Evolutionary conservation across 306 rosid species (phyloP).

Genomic region (Medicago truncatula): DNA sequence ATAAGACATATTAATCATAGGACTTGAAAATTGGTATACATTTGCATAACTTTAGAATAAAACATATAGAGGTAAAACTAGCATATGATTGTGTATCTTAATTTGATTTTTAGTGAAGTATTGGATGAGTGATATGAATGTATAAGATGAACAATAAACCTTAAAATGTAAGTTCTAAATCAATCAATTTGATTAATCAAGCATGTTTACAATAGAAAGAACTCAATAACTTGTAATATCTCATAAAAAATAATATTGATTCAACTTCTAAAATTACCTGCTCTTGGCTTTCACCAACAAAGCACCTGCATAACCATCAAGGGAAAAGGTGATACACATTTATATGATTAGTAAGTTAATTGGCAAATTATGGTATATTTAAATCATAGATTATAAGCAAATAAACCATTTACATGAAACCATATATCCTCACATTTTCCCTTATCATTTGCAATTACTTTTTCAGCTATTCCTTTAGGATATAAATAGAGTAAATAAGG

Average conservation of each 20-base stretch:
- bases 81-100: background rate
- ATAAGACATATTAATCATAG: background rate
- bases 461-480: too few species aligned
- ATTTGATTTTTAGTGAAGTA: background rate
- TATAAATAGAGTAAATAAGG: too few species aligned
- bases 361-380: background rate
- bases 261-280: constrained; percentile 18
- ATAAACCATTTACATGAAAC: background rate
- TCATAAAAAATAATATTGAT: background rate
- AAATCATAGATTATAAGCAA: background rate
- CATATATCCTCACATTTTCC: background rate
- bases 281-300: background rate
- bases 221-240: background rate
- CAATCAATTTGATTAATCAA: background rate
- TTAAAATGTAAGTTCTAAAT: background rate
- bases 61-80: background rate
- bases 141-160: background rate
- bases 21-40: background rate
- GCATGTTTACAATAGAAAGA: background rate
- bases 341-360: background rate
- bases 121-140: background rate
- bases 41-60: background rate
- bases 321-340: background rate
- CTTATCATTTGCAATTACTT: too few species aligned
- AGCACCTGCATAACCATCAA: constrained; percentile 28